A percentile compares a stretch with the other conserved stretches of the same genome.
phyloP scores from a whole-genome alignment of 371 early-diverging fungal genomes.

The Mortierella sp. region DNA sequence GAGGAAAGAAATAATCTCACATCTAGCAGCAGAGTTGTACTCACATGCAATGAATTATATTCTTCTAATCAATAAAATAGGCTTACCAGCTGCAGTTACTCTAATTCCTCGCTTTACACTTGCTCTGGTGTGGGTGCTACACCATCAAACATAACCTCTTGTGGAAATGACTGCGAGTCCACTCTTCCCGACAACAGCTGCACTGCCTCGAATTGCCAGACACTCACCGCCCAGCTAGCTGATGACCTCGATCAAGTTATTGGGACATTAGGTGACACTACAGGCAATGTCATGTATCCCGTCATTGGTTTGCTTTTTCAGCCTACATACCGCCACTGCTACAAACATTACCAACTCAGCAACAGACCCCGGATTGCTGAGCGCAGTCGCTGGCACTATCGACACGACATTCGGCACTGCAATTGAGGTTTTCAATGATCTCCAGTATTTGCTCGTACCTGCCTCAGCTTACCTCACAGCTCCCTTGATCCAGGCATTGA shows the following conservation, averaged over 20 bases:
- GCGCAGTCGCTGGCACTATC: background rate
- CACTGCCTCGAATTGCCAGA: background rate
- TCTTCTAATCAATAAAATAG: background rate
- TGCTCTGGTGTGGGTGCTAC: slow-evolving; percentile 1
- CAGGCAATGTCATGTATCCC: background rate
- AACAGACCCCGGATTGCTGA: background rate
- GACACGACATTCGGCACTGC: background rate
- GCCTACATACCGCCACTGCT: background rate
- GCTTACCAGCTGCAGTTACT: background rate
- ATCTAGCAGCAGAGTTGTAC: background rate
- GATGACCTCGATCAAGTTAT: background rate
- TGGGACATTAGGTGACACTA: background rate
- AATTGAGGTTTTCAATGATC: background rate
- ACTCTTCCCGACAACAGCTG: background rate
- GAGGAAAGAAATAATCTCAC: slow-evolving; percentile 4
- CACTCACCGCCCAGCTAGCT: background rate
- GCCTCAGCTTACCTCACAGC: background rate
- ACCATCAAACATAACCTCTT: background rate
- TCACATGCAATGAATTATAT: background rate
- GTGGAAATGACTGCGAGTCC: background rate
- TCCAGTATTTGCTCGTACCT: background rate
- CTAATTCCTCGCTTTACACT: background rate
- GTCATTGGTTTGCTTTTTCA: background rate
- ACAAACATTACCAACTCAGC: slow-evolving; percentile 5
- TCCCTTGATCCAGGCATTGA: background rate